Conservation (phyloP, 257 asterid genomes). For the Solanum chmielewskii region DNA sequence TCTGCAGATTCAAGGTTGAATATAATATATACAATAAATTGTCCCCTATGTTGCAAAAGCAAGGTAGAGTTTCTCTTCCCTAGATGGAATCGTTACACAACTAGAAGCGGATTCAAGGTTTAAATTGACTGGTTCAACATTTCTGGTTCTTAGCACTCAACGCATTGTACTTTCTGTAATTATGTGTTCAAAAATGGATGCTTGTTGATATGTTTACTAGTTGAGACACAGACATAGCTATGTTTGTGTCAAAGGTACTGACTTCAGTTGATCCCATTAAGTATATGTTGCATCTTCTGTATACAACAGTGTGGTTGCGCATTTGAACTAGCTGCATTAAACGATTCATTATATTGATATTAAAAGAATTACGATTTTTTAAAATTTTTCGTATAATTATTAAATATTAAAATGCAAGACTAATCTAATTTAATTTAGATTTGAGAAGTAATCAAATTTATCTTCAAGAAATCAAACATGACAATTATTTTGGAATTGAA, state of each 20-base stretch:
- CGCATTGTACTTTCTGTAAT: neutral
- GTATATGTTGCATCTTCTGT: too few species aligned
- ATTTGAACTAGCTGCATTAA: too few species aligned
- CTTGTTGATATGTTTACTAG: neutral
- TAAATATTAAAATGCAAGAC: neutral
- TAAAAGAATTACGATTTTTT: neutral
- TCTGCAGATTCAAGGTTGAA: neutral
- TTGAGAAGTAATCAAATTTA: neutral
- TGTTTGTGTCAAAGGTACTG: neutral
- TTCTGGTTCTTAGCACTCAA: neutral
- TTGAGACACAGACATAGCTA: neutral
- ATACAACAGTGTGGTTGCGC: too few species aligned
- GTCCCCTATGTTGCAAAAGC: neutral
- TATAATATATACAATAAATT: neutral
- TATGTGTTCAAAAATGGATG: neutral
- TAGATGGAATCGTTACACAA: neutral
- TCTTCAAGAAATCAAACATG: rapidly evolving
- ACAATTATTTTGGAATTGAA: neutral
- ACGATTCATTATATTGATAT: neutral
- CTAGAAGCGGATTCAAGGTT: neutral
- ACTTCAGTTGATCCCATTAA: too few species aligned
- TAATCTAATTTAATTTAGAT: neutral
- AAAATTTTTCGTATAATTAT: neutral
- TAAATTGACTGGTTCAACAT: neutral
- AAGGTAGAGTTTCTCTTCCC: neutral